Evolutionary conservation across 805 yeast species (phyloP).

Genomic region (Barnettozyma siamensis): DNA sequence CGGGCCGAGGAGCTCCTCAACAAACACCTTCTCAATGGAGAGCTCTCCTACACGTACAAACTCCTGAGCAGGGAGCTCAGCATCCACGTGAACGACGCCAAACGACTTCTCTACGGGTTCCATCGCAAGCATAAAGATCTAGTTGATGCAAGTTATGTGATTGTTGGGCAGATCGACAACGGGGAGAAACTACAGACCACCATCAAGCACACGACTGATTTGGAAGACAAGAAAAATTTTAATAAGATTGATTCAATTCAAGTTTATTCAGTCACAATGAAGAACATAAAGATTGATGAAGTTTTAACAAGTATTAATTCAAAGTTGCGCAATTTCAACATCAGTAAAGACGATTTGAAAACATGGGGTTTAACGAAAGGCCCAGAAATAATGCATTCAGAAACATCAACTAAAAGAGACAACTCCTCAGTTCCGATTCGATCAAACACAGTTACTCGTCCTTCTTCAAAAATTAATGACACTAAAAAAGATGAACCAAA

Average conservation of each 20-base stretch:
- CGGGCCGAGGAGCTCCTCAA: constrained; percentile 2
- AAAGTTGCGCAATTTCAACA: constrained; percentile 8
- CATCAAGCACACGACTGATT: constrained; percentile 21
- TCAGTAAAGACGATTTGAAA: constrained; percentile 12
- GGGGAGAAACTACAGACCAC: constrained; percentile 6
- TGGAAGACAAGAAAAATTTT: constrained; percentile 26
- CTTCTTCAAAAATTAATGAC: neutral
- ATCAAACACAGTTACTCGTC: neutral
- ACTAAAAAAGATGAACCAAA: constrained; percentile 1
- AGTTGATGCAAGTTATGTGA: constrained; percentile 36
- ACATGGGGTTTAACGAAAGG: constrained; percentile 24
- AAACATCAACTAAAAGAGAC: neutral
- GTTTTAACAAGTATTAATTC: constrained; percentile 9
- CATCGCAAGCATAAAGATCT: constrained; percentile 31
- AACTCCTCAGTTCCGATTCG: neutral
- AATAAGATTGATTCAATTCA: constrained; percentile 30
- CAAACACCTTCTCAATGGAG: constrained; percentile 1
- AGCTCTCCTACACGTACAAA: constrained; percentile 33
- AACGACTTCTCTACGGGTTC: constrained; percentile 33
- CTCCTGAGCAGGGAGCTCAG: constrained; percentile 35
- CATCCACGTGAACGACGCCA: constrained; percentile 36
- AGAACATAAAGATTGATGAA: constrained; percentile 17
- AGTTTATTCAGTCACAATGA: constrained; percentile 32
- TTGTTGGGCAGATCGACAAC: constrained; percentile 30
- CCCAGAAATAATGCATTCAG: constrained; percentile 12